Evolutionary conservation across 441 rosid species (phyloP).

Genomic region (Populus trichocarpa): DNA sequence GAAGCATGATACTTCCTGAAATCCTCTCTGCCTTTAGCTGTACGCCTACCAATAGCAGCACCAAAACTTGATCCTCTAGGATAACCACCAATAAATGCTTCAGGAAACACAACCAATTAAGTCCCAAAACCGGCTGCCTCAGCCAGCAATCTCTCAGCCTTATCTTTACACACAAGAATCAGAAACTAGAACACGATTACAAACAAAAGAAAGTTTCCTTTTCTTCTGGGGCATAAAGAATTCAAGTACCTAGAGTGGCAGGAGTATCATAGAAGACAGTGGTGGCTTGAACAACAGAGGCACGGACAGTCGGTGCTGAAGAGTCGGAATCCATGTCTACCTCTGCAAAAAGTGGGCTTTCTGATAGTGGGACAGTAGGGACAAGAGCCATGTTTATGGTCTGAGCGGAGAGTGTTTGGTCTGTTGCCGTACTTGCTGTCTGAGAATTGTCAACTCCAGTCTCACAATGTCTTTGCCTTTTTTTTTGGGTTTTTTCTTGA

Average conservation of each 20-base stretch:
- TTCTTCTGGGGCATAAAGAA: background rate
- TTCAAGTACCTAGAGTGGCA: conserved; percentile 63
- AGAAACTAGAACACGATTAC: background rate
- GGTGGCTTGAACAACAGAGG: conserved; percentile 92
- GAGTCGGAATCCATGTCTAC: conserved; percentile 69
- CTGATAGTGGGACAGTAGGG: conserved; percentile 23
- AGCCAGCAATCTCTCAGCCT: conserved; percentile 82
- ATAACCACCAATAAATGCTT: conserved; percentile 89
- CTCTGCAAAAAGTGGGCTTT: conserved; percentile 56
- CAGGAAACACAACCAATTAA: conserved; percentile 88
- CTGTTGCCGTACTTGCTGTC: background rate
- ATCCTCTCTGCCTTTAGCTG: conserved; percentile 78
- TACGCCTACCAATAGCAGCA: conserved; percentile 59
- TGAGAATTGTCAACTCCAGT: background rate
- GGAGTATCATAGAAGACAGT: conserved; percentile 87
- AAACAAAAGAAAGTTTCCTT: background rate
- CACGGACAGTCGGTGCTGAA: conserved; percentile 55
- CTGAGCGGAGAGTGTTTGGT: background rate
- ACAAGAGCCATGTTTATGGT: conserved; percentile 41
- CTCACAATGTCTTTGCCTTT: no score
- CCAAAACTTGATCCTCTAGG: conserved; percentile 89
- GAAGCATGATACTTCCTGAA: conserved; percentile 82
- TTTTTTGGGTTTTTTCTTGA: no score
- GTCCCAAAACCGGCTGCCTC: conserved; percentile 82
- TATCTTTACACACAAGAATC: conserved; percentile 35